Evolutionary conservation across 2,329 filamentous ascomycete species (phyloP), one percentile per base, ranked within the genome.

Genomic region (Diaporthe humulicola): DNA sequence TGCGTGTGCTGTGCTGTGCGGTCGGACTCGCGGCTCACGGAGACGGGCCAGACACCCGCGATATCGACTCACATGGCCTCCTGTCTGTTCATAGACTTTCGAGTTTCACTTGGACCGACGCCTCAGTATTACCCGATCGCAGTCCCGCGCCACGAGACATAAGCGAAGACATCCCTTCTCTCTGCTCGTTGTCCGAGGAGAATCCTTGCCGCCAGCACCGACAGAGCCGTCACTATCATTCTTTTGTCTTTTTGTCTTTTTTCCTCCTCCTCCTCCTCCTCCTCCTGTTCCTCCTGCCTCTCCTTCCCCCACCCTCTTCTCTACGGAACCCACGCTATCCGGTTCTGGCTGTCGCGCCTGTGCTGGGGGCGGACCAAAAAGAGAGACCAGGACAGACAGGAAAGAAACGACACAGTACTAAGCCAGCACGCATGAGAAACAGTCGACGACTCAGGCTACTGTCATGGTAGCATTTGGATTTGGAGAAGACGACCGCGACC

Each of bases 71-170:
- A 69, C 64, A 52, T 69, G 33, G 64, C 64, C 64, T 69, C 48
- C 64, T 69, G 64, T 69, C 64, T 69, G 64, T 69, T 54, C 64
- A 69, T 69, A 54, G 64, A 69, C 64, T 69, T 69, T 40, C 48
- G 64, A 69, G 64, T 69, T 69, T 69, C 64, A 69, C 64, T 69
- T 69, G 64, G 64, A 69, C 48, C 64, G 33, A 40, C 64, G 48
- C 64, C 64, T 69, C 64, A 69, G 33, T 54, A 69, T 54, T 54
- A 54, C 64, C 64, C 64, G 48, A 38, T 54, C 33, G 33, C 64
- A 22, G 28, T 54, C 48, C 64, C 30, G 64, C 64, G 64, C 64
- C 64, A 69, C 64, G 48, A 40, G 64, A 69, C 48, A 69, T 54
- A 69, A 69, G 64, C 64, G 33, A 54, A 69, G 33, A 54, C 64